These are phyloP conservation scores for Calcarisporium arbuscula DNA, from an alignment of 2,329 filamentous ascomycete genomes.

Conservation along the genomic window DNA sequence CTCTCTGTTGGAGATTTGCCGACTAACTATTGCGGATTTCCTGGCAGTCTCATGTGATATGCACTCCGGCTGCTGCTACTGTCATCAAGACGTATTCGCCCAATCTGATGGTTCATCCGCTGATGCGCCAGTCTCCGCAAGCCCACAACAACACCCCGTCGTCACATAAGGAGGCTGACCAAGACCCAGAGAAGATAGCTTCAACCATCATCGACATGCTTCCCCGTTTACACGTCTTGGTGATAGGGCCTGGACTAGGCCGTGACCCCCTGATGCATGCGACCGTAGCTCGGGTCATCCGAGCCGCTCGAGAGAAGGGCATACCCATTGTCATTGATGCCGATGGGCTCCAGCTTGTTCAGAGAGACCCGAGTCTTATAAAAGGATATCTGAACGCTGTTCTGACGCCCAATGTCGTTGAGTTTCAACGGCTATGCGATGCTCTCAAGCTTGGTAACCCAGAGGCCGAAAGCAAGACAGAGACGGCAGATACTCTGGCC, in stretches of 20 bases:
- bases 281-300: slow-evolving; percentile 72
- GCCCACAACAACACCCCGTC: slow-evolving; percentile 37
- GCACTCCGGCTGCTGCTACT: slow-evolving; percentile 76
- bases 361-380: slow-evolving; percentile 68
- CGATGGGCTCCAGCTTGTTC: slow-evolving; percentile 76
- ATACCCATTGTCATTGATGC: slow-evolving; percentile 88
- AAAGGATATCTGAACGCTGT: slow-evolving; percentile 78
- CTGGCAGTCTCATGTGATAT: slow-evolving; percentile 81
- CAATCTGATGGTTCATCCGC: slow-evolving; percentile 95
- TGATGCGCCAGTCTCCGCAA: slow-evolving; percentile 69
- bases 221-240: slow-evolving; percentile 80
- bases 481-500: slow-evolving; percentile 59
- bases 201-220: slow-evolving; percentile 71
- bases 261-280: slow-evolving; percentile 86
- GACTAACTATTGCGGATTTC: not conserved
- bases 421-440: slow-evolving; percentile 79
- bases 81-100: slow-evolving; percentile 98
- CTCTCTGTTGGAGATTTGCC: not conserved
- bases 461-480: slow-evolving; percentile 26
- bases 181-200: slow-evolving; percentile 55
- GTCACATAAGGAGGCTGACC: slow-evolving; percentile 30
- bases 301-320: slow-evolving; percentile 62
- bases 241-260: slow-evolving; percentile 87
- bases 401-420: slow-evolving; percentile 89
- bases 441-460: slow-evolving; percentile 47